A percentile compares a stretch with the other conserved stretches of the same genome.
Evolutionary conservation across 1,284 basidiomycete species (phyloP).

Genomic region (Tilletia walkeri): DNA sequence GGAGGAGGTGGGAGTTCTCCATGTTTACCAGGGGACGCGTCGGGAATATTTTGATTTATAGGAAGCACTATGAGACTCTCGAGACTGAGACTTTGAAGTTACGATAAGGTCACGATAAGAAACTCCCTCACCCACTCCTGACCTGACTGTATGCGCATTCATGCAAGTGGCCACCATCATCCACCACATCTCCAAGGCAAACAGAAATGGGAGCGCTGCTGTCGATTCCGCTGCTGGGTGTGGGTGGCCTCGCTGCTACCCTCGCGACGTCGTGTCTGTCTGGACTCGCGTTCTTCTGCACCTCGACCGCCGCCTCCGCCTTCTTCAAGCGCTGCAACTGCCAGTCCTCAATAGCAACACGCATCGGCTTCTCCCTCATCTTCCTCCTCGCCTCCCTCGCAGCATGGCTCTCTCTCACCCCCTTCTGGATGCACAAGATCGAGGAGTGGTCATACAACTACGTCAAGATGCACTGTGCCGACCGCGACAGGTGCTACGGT

Average conservation of each 20-base stretch:
- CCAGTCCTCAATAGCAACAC: slow-evolving; percentile 95
- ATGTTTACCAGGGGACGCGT: too few relatives aligned
- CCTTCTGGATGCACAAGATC: slow-evolving; percentile 79
- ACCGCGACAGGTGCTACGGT: slow-evolving; percentile 84
- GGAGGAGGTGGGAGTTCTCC: too few relatives aligned
- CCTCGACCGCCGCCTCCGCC: slow-evolving; percentile 86
- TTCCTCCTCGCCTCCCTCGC: slow-evolving; percentile 93
- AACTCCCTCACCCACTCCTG: too few relatives aligned
- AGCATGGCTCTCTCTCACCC: slow-evolving; percentile 93
- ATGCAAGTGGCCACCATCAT: neutral
- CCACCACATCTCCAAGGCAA: neutral
- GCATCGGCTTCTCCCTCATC: slow-evolving; percentile 94
- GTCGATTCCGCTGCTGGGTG: slow-evolving; percentile 80
- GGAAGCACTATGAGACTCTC: too few relatives aligned
- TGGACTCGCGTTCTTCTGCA: slow-evolving; percentile 58
- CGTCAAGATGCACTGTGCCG: slow-evolving; percentile 90
- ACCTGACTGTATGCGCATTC: too few relatives aligned
- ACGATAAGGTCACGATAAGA: too few relatives aligned
- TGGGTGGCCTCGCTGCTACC: slow-evolving; percentile 73
- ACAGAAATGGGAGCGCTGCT: slow-evolving; percentile 71
- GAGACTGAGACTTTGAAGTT: too few relatives aligned
- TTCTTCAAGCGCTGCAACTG: slow-evolving; percentile 99
- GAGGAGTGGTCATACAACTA: slow-evolving; percentile 93
- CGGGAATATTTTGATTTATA: too few relatives aligned
- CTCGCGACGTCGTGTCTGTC: slow-evolving; percentile 51